Evolutionary conservation across 345 rosid genomes (phyloP).

Genomic region (Eucalyptus microcorys): DNA sequence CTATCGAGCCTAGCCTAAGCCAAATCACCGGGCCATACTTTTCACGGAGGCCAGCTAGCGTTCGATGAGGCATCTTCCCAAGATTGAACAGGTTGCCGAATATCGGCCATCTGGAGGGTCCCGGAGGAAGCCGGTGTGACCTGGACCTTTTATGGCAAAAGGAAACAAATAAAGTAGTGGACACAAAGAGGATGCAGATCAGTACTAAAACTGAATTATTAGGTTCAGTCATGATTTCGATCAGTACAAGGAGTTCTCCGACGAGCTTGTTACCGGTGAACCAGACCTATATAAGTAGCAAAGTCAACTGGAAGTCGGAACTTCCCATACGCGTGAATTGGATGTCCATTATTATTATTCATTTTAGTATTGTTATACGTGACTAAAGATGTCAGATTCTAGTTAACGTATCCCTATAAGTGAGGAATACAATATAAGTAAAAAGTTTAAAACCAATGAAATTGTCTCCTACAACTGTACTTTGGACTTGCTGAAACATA

Average conservation of each 20-base stretch:
- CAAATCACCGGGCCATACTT: no score
- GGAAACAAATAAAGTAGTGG: not conserved
- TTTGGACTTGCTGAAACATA: not conserved
- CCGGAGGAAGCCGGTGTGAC: slow-evolving; percentile 24
- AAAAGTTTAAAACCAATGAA: no score
- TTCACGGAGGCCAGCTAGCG: no score
- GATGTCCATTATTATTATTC: no score
- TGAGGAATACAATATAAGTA: not conserved
- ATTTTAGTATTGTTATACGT: no score
- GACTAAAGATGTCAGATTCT: not conserved
- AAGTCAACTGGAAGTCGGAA: not conserved
- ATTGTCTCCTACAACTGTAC: not conserved
- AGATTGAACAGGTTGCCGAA: slow-evolving; percentile 45
- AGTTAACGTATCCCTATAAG: not conserved
- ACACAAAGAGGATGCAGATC: not conserved
- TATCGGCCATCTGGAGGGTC: slow-evolving; percentile 50
- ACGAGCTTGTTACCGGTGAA: not conserved
- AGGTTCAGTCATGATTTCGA: not conserved
- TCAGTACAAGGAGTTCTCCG: not conserved
- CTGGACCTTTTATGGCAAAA: not conserved
- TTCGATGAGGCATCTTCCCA: not conserved
- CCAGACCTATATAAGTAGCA: not conserved
- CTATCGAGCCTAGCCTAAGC: no score
- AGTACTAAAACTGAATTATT: not conserved
- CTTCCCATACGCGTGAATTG: not conserved